Percentiles rank a stretch among this genome's conserved stretches.
phyloP scores from a whole-genome alignment of 2,329 filamentous ascomycete species.

The Stemphylium lycopersici region DNA sequence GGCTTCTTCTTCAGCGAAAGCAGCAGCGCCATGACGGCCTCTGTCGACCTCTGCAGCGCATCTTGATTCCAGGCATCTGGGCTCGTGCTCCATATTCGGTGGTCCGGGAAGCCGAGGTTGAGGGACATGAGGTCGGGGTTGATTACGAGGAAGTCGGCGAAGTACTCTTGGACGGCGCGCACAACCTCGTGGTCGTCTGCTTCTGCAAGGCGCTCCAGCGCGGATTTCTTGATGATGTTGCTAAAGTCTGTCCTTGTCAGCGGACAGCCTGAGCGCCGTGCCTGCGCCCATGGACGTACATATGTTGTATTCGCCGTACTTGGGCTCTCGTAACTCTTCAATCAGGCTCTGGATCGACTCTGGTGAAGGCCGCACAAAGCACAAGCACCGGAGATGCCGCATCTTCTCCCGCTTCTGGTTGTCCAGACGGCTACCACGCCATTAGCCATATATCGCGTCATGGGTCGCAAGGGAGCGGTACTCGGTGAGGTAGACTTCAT shows the following conservation, averaged over 20 bases:
- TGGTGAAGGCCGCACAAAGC: slow-evolving; percentile 88
- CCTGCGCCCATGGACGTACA: slow-evolving; percentile 54
- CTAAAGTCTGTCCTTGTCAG: slow-evolving; percentile 72
- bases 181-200: slow-evolving; percentile 98
- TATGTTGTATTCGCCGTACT: slow-evolving; percentile 95
- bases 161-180: slow-evolving; percentile 91
- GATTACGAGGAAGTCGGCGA: slow-evolving; percentile 92
- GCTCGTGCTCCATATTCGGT: slow-evolving; percentile 78
- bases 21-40: slow-evolving; percentile 83
- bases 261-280: background rate
- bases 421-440: slow-evolving; percentile 70
- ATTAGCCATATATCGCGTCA: slow-evolving; percentile 28
- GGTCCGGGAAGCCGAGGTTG: slow-evolving; percentile 72
- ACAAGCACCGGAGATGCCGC: slow-evolving; percentile 92
- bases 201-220: slow-evolving; percentile 90
- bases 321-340: slow-evolving; percentile 93
- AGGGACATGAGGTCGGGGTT: slow-evolving; percentile 93
- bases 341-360: slow-evolving; percentile 93
- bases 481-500: slow-evolving; percentile 98
- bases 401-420: slow-evolving; percentile 93
- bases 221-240: slow-evolving; percentile 96
- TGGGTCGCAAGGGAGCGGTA: slow-evolving; percentile 32
- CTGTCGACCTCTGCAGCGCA: slow-evolving; percentile 81
- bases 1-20: slow-evolving; percentile 96
- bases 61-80: slow-evolving; percentile 93